Conservation (phyloP, 257 asterid species). For the Jaltomata sinuosa region DNA sequence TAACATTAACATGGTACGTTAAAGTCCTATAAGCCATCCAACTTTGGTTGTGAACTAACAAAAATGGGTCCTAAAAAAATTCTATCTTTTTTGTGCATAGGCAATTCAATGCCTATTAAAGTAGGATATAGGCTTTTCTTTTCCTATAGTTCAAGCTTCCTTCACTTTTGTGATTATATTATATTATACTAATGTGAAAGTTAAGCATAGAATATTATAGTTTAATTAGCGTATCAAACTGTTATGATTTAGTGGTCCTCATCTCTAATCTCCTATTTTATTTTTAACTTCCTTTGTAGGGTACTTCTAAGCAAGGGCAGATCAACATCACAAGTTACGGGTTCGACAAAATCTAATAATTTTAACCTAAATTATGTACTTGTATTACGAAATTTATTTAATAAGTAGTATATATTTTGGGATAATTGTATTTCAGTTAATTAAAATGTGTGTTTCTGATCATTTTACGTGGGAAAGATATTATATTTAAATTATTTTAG, state of each 20-base stretch:
- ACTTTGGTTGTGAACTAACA: slow-evolving; percentile 8
- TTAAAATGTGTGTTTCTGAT: background rate
- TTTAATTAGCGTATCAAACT: slow-evolving; percentile 24
- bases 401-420: background rate
- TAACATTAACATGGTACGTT: background rate
- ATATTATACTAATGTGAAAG: slow-evolving; percentile 5
- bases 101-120: slow-evolving; percentile 24
- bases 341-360: background rate
- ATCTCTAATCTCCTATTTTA: background rate
- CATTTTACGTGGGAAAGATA: too few relatives aligned
- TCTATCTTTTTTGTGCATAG: background rate
- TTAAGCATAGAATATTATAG: slow-evolving; percentile 6
- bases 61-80: background rate
- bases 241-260: slow-evolving; percentile 58
- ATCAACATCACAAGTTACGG: background rate
- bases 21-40: slow-evolving; percentile 2
- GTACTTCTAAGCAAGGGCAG: background rate
- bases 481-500: too few relatives aligned
- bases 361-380: background rate
- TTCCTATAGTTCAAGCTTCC: slow-evolving; percentile 32
- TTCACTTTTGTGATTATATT: slow-evolving; percentile 11
- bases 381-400: background rate
- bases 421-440: background rate
- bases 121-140: slow-evolving; percentile 35
- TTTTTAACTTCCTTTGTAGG: background rate